These are phyloP conservation scores for Populus hybrid DNA, from an alignment of 441 rosid genomes.

Conservation along the genomic window DNA sequence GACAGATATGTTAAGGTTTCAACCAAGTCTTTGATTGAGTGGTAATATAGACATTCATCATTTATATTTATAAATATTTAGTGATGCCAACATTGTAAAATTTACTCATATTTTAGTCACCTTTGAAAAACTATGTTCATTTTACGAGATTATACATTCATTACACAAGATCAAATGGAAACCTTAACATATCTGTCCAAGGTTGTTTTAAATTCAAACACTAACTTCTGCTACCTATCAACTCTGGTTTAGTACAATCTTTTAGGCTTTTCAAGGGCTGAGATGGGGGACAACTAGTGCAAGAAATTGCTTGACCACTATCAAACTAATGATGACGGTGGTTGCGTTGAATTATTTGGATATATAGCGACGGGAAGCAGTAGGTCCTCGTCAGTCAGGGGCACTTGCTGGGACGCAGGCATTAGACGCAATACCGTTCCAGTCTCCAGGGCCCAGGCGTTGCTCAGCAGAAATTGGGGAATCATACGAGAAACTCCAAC, in stretches of 20 bases:
- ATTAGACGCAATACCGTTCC: not conserved
- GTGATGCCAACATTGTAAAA: not conserved
- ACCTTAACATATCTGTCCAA: not conserved
- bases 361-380: not conserved
- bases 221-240: not conserved
- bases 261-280: not conserved
- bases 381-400: not conserved
- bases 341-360: not conserved
- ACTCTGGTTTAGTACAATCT: not conserved
- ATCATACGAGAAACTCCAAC: conserved; percentile 24
- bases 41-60: not conserved
- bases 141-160: not conserved
- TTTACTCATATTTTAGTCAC: not conserved
- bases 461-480: conserved; percentile 17
- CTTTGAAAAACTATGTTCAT: not conserved
- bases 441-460: not conserved
- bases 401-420: not conserved
- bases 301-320: not conserved
- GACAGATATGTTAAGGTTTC: too few relatives aligned
- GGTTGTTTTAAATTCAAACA: not conserved
- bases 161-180: not conserved
- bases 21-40: not conserved
- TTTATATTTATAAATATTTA: too few relatives aligned
- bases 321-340: not conserved
- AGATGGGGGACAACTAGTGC: not conserved